A percentile compares a stretch with the other conserved stretches of the same genome.
Evolutionary conservation across 805 yeast genomes (phyloP).

Genomic region (Candida sphagnicola): DNA sequence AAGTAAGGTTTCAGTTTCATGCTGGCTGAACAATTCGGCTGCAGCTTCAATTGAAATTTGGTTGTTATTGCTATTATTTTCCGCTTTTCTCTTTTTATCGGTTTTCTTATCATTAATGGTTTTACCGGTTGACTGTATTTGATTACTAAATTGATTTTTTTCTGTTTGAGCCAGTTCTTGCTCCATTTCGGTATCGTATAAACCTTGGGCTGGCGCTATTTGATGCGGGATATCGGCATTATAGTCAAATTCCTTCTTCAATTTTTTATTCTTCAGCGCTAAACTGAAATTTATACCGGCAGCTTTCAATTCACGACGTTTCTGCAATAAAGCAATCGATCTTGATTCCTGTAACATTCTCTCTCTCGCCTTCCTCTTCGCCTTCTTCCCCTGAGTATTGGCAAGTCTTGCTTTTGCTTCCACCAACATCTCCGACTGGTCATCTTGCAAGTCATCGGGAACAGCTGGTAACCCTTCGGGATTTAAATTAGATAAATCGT

Average conservation of each 20-base stretch:
- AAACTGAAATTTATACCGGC: conserved; percentile 64
- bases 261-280: conserved; percentile 49
- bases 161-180: conserved; percentile 33
- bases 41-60: conserved; percentile 21
- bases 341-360: conserved; percentile 75
- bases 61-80: conserved; percentile 13
- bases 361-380: conserved; percentile 85
- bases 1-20: conserved; percentile 15
- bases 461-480: conserved; percentile 78
- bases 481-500: conserved; percentile 60
- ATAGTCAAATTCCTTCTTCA: conserved; percentile 67
- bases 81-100: conserved; percentile 21
- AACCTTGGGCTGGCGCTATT: conserved; percentile 61
- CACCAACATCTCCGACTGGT: conserved; percentile 86
- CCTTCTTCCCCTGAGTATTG: conserved; percentile 92
- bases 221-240: conserved; percentile 82
- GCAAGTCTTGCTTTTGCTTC: conserved; percentile 92
- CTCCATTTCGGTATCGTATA: conserved; percentile 68
- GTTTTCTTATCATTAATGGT: conserved; percentile 31
- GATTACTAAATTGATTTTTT: conserved; percentile 37
- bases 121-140: conserved; percentile 43
- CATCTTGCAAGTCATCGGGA: conserved; percentile 85
- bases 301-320: conserved; percentile 74
- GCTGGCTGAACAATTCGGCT: conserved; percentile 17
- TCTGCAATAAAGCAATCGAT: conserved; percentile 71